phyloP scores from a whole-genome alignment of 495 filamentous ascomycete genomes.

The Aspergillus funiculosus region DNA sequence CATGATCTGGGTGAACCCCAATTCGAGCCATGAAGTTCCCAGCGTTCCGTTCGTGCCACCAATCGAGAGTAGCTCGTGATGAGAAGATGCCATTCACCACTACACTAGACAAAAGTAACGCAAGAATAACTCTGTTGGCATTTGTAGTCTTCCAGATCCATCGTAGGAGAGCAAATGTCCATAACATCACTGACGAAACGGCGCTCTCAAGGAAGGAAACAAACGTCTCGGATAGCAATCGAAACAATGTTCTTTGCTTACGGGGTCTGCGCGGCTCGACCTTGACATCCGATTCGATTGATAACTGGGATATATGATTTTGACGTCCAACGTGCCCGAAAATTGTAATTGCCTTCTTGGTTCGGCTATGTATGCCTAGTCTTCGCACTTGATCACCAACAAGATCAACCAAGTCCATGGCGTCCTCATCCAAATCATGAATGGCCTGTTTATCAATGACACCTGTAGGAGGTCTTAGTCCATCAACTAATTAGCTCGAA shows the following conservation, averaged over 20 bases:
- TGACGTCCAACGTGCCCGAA: slow-evolving; percentile 83
- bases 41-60: slow-evolving; percentile 83
- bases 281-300: slow-evolving; percentile 36
- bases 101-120: slow-evolving; percentile 59
- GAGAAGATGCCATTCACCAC: slow-evolving; percentile 67
- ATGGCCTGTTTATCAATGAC: slow-evolving; percentile 77
- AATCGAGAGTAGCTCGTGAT: slow-evolving; percentile 58
- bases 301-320: slow-evolving; percentile 59
- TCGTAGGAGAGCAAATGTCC: slow-evolving; percentile 56
- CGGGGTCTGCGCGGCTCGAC: slow-evolving; percentile 50
- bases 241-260: slow-evolving; percentile 58
- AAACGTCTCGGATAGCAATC: slow-evolving; percentile 64
- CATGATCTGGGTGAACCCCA: slow-evolving; percentile 68
- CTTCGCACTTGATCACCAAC: slow-evolving; percentile 81
- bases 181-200: slow-evolving; percentile 66
- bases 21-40: slow-evolving; percentile 70
- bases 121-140: slow-evolving; percentile 69
- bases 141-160: slow-evolving; percentile 63
- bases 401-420: slow-evolving; percentile 77
- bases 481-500: neutral
- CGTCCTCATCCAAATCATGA: slow-evolving; percentile 73
- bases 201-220: slow-evolving; percentile 64
- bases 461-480: slow-evolving; percentile 27
- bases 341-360: slow-evolving; percentile 83
- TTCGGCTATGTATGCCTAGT: slow-evolving; percentile 70